Base-by-base conservation (phyloP, 2,329 filamentous ascomycete genomes). In the Diaporthe helianthi region DNA sequence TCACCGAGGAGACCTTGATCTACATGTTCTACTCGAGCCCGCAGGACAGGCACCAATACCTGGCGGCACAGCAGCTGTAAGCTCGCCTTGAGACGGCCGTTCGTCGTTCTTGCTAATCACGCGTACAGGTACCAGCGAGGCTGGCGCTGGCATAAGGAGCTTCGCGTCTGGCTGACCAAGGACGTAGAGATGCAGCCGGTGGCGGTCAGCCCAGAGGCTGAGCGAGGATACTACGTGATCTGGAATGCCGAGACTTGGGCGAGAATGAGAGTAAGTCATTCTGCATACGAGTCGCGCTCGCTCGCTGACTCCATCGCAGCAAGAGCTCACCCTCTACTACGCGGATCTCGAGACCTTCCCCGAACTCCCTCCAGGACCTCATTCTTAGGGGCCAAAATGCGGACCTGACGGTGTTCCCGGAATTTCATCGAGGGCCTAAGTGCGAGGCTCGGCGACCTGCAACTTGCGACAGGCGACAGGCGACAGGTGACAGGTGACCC, bases 1-100 rank as follows among this genome's bases (percentile, higher is more conserved):
- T 91, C 78, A 90, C 90, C 73, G 89, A 91, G 72, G 89, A 91
- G 78, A 90, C 89, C 0, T 79, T 91, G 58, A 88, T 91, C 78
- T 90, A 87, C 84, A 91, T 91, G 72, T 91, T 91, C 75, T 91
- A 91, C 78, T 89, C 86, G 78, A 89, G 87, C 70, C 87, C 89
- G 9, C 82, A 85, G 53, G 89, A 91, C 74, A 76, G 86, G 44
- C 88, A 89, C 76, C 89, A 91, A 76, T 85, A 89, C 58, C 80
- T 89, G 79, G 89, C 89, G 3, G 89, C 89, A 0, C 80, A 84
- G 49, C 88, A 91, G 76, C 80, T 91, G 88, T 90, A 79, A 79
- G 87, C 73, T 41, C 10, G 29, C 6, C 17, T 58, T 31, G 0
- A 6, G 19, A 41, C 12, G 8, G 8, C 24, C 26, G 51, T 9